These are phyloP conservation scores for Trapa incisa DNA, from an alignment of 345 rosid genomes.

Conservation along the genomic window DNA sequence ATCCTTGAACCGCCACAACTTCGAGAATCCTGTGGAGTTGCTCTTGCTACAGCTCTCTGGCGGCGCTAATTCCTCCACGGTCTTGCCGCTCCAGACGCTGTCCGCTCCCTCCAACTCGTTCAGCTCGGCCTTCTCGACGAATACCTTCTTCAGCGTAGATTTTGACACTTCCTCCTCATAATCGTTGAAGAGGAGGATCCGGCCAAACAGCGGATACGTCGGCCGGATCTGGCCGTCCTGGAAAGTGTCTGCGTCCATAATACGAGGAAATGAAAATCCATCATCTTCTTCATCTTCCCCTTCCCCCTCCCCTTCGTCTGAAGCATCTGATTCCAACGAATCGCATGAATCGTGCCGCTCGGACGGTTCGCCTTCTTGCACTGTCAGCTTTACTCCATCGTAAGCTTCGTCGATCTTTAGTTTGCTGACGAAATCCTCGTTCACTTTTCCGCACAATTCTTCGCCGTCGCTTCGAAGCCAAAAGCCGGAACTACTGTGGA, in stretches of 20 bases:
- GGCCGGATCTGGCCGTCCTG: constrained; percentile 39
- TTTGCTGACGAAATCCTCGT: not conserved
- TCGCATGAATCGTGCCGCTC: not conserved
- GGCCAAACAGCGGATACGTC: constrained; percentile 30
- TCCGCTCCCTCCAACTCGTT: constrained; percentile 16
- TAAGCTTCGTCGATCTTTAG: not conserved
- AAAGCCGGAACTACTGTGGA: not conserved
- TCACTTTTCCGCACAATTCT: not conserved
- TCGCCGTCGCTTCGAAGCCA: not conserved
- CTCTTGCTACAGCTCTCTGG: constrained; percentile 30
- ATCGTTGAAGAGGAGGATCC: constrained; percentile 15
- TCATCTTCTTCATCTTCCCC: constrained; percentile 3
- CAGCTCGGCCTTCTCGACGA: constrained; percentile 14
- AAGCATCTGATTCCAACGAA: not conserved
- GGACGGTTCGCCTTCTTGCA: not conserved
- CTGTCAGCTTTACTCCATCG: not conserved
- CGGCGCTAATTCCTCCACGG: constrained; percentile 15
- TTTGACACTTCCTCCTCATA: not conserved
- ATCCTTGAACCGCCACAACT: constrained; percentile 36
- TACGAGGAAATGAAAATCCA: constrained; percentile 30
- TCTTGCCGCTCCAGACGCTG: constrained; percentile 31
- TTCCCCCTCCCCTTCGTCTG: not conserved
- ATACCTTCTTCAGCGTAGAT: constrained; percentile 17
- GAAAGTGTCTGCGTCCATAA: constrained; percentile 30
- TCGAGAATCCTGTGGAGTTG: constrained; percentile 45